phyloP scores from a whole-genome alignment of 2,329 filamentous ascomycete genomes.

The Aspergillus hiratsukae region DNA sequence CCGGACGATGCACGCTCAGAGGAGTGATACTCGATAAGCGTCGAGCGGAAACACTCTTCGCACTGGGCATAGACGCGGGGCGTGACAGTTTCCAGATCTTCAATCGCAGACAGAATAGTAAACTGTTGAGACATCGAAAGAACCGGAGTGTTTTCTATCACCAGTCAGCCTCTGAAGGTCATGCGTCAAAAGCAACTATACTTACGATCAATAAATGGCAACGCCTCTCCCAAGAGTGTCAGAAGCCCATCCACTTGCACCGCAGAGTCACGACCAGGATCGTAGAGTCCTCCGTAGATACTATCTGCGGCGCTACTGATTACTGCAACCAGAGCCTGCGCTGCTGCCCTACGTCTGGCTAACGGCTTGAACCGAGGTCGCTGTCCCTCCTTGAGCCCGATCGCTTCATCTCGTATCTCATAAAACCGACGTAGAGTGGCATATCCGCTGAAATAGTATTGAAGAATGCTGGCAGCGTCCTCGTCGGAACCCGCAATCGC shows the following conservation, averaged over 20 bases:
- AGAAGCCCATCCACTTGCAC: conserved; percentile 85
- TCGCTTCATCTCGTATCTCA: conserved; percentile 72
- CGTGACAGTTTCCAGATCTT: conserved; percentile 73
- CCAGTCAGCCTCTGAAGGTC: conserved; percentile 10
- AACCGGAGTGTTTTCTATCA: conserved; percentile 50
- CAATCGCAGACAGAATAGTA: conserved; percentile 68
- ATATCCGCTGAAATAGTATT: conserved; percentile 84
- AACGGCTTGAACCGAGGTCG: conserved; percentile 49
- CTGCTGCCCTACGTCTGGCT: conserved; percentile 64
- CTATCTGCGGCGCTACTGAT: conserved; percentile 83
- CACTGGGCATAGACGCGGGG: conserved; percentile 68
- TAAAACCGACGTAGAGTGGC: conserved; percentile 88
- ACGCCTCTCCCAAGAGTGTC: conserved; percentile 75
- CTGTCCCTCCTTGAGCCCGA: conserved; percentile 34
- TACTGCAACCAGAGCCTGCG: conserved; percentile 71
- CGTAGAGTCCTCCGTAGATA: conserved; percentile 85
- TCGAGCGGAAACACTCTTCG: conserved; percentile 72
- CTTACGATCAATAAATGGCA: conserved; percentile 66
- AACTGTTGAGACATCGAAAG: conserved; percentile 70
- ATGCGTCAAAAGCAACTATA: conserved; percentile 5
- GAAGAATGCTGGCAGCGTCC: conserved; percentile 76
- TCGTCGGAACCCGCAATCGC: conserved; percentile 69
- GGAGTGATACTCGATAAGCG: conserved; percentile 65
- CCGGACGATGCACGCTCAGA: conserved; percentile 35
- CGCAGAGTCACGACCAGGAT: conserved; percentile 72